These are phyloP conservation scores for Calendula officinalis DNA, from an alignment of 129 eudicot genomes.

Conservation along the genomic window DNA sequence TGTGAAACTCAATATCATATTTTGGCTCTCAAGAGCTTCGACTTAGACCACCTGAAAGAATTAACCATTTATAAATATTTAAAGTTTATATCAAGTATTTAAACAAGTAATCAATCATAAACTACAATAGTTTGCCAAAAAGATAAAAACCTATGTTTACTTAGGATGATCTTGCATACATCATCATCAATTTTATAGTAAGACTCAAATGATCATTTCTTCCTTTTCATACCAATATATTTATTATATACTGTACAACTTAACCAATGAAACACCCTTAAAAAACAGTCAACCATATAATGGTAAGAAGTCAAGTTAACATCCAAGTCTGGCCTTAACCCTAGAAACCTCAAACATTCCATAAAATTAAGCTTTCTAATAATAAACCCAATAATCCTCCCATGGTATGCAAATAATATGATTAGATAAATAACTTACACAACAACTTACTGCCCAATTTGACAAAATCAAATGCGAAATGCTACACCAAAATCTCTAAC, in stretches of 20 bases:
- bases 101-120: neutral
- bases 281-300: conserved; percentile 7
- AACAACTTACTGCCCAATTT: no score
- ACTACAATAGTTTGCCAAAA: neutral
- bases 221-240: no score
- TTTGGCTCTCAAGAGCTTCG: no score
- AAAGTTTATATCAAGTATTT: neutral
- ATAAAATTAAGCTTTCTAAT: neutral
- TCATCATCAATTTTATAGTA: no score
- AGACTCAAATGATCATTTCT: no score
- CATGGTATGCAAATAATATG: no score
- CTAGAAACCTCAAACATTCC: conserved; percentile 3
- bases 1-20: no score
- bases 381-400: conserved; percentile 1
- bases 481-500: neutral
- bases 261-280: neutral
- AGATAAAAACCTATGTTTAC: neutral
- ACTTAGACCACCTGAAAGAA: no score
- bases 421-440: no score
- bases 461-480: conserved; percentile 11
- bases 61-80: neutral
- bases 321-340: conserved; percentile 18
- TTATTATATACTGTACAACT: no score
- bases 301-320: neutral
- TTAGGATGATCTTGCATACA: no score